Percentiles rank a stretch among this genome's conserved stretches.
Evolutionary conservation across 495 filamentous ascomycete genomes (phyloP).

Genomic region (Hamigera avellanea): DNA sequence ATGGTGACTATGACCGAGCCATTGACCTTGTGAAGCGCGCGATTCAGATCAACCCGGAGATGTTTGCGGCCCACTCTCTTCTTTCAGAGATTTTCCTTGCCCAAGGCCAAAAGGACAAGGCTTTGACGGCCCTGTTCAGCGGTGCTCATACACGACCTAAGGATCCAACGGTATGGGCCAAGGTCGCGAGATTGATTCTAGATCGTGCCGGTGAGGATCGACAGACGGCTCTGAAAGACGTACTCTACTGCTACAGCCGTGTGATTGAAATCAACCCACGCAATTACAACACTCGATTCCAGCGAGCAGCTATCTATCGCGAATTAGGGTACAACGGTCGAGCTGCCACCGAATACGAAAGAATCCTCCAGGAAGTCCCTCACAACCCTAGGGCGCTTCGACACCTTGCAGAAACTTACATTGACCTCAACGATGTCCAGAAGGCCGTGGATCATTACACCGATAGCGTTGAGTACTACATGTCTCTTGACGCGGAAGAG

Average conservation of each 20-base stretch:
- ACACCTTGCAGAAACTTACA: constrained; percentile 51
- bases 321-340: constrained; percentile 44
- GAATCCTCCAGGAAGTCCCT: constrained; percentile 45
- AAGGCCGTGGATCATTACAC: constrained; percentile 51
- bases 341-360: constrained; percentile 52
- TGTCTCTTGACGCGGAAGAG: constrained; percentile 34
- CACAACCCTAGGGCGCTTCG: constrained; percentile 50
- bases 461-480: constrained; percentile 43
- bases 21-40: constrained; percentile 51
- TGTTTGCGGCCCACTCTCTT: constrained; percentile 65
- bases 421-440: constrained; percentile 44
- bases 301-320: constrained; percentile 46
- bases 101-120: constrained; percentile 54
- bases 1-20: constrained; percentile 52
- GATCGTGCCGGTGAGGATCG: constrained; percentile 46
- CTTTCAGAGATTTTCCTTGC: constrained; percentile 61
- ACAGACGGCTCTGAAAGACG: constrained; percentile 38
- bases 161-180: constrained; percentile 55
- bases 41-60: constrained; percentile 73
- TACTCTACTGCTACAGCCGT: constrained; percentile 57
- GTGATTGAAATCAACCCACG: constrained; percentile 51
- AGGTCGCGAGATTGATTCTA: constrained; percentile 54
- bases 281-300: constrained; percentile 46
- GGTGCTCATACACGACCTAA: constrained; percentile 64
- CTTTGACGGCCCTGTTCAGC: constrained; percentile 53